Base-by-base conservation (phyloP, 768 basidiomycete species). In the Xerocomellus amylosporus region DNA sequence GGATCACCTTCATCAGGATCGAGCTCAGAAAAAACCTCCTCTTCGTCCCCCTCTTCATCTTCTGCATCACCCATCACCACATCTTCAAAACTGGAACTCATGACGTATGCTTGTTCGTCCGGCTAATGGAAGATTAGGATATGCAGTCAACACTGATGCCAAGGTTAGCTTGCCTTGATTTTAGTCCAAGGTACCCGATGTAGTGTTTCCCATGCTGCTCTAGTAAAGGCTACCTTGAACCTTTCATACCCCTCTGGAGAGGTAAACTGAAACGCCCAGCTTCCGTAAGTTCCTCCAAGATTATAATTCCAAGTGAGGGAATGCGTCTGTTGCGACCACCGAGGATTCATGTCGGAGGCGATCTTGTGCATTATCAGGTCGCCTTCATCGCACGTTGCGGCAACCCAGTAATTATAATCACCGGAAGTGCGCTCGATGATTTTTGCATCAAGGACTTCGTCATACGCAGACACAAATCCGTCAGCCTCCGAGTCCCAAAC, bases 231-330 rank as follows among this genome's bases (percentile, higher is more conserved):
- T 31, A 74, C 72, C 60, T 85, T 77, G 71, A 92, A 87, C 6
- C 61, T 66, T 19, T 75, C 68, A 63, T 87, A 95, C 12, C 75
- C 76, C 22, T 84, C 83, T 49, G 75, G 60, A 15, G 73, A 70
- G 4, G 65, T 59, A 64, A 97, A 94, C 53, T 84, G 79, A 57
- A 98, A 79, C 22, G 91, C 84, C 93, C 94, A 98, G 51, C 92
- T 90, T 61, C 78, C 82, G 58, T 83, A 79, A 22, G 71, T 71
- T 28, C 78, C 77, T n/a, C 77, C 78, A 38, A 76, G 76, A 39
- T 80, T 66, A 67, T 92, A 78, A 60, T 94, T 96, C 90, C 97
- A 98, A 30, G 94, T 95, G 63, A 98, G 79, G 4, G 94, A 89
- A 44, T 71, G 67, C 67, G 84, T 79, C 53, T 79, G 80, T 31